Conservation (phyloP, 208 protist genomes). For the Plasmodiophora brassicae region DNA sequence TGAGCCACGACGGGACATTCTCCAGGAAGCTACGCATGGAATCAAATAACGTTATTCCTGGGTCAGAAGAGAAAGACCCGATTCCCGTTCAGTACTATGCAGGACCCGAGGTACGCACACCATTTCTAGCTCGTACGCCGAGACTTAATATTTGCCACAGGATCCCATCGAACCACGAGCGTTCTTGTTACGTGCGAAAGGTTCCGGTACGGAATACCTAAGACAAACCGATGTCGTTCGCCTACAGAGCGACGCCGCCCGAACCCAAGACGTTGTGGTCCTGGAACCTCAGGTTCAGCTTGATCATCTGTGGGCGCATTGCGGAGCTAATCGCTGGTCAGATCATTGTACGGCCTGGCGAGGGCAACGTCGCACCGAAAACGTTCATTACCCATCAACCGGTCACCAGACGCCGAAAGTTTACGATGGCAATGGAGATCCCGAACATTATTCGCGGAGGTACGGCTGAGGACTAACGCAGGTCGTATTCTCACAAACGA, state of each 20-base stretch:
- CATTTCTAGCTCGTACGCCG: too few species aligned
- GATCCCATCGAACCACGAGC: background rate
- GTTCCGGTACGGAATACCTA: background rate
- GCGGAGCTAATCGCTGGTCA: too few species aligned
- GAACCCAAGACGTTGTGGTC: background rate
- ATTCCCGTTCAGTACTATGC: background rate
- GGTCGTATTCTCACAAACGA: background rate
- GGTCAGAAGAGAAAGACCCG: background rate
- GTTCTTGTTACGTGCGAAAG: background rate
- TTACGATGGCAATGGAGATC: background rate
- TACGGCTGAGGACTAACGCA: background rate
- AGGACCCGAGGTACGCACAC: background rate
- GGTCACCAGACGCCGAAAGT: background rate
- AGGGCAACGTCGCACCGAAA: too few species aligned
- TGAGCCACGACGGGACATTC: background rate
- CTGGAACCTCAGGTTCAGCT: background rate
- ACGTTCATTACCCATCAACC: too few species aligned
- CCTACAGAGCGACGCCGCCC: background rate
- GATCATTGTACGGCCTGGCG: too few species aligned
- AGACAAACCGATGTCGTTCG: background rate
- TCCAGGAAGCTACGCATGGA: background rate
- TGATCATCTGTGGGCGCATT: too few species aligned
- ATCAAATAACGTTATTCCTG: background rate
- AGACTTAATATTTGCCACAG: background rate
- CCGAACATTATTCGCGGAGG: slow-evolving; percentile 1